Evolutionary conservation across 2,329 filamentous ascomycete species (phyloP), one percentile per base, ranked within the genome.

Genomic region (Parascedosporium putredinis): DNA sequence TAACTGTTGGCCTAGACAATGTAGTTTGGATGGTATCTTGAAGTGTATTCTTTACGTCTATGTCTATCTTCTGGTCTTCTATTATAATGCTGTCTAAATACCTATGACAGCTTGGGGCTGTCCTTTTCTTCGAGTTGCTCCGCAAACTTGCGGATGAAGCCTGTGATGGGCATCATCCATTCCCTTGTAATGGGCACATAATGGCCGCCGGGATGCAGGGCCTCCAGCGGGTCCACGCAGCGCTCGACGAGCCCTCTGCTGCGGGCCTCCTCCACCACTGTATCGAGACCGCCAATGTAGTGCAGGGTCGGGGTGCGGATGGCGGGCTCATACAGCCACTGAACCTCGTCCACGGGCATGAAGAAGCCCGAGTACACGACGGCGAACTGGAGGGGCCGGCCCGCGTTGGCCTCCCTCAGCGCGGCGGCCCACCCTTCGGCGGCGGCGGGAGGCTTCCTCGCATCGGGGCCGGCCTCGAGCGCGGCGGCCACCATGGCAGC

Each of bases 141-240:
- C 40, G 58, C 58, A 46, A 69, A 61, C 47, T 68, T 63, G 57
- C 65, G 69, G 50, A 93, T 79, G 61, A 90, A 95, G 1, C 75
- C 79, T 4, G 84, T 81, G 55, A 94, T 67, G 27, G 84, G 84
- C 71, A 84, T 83, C 18, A 84, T 79, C 76, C 85, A 93, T 56
- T 89, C 84, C 69, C 85, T 88, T 56, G 83, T 80, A 52, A 88
- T 81, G 0, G 91, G 91, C 59, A 96, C 78, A 60, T 95, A 89
- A 64, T 97, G 91, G 0, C 90, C 90, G 6, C 91, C 91, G 1
- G 91, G 90, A 65, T 95, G 88, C 58, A 84, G 76, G 57, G 79
- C 61, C 55, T 79, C 71, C 60, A 72, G 43, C 0, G 73, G 70
- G 55, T 72, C 73, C 54, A 63, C 74, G 63, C 78, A 89, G 52